phyloP scores from a whole-genome alignment of 2,329 filamentous ascomycete species.

The Acrodontium crateriforme region DNA sequence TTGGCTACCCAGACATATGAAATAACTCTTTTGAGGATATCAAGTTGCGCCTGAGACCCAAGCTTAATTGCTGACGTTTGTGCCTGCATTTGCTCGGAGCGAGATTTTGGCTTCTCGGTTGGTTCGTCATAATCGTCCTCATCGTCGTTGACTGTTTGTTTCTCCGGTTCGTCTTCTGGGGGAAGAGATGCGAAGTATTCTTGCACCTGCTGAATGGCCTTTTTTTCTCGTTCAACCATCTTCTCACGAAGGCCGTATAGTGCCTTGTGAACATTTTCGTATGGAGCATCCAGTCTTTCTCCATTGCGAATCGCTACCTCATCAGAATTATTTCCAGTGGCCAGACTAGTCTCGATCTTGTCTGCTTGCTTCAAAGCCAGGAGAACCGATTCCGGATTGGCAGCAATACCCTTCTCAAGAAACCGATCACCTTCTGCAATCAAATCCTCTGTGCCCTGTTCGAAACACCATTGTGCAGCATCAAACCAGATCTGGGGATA shows the following conservation, averaged over 20 bases:
- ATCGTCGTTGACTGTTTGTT: constrained; percentile 27
- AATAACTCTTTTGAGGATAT: constrained; percentile 67
- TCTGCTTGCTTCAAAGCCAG: constrained; percentile 83
- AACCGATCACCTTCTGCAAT: constrained; percentile 57
- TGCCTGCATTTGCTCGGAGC: constrained; percentile 37
- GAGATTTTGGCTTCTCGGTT: constrained; percentile 31
- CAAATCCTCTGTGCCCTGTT: constrained; percentile 50
- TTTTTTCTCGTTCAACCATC: constrained; percentile 50
- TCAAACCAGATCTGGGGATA: constrained; percentile 96
- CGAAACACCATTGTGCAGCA: constrained; percentile 81
- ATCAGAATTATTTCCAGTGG: constrained; percentile 56
- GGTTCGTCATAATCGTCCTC: constrained; percentile 40
- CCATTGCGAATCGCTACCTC: constrained; percentile 54
- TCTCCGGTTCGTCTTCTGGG: constrained; percentile 26
- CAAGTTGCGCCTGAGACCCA: constrained; percentile 57
- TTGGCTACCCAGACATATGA: constrained; percentile 92
- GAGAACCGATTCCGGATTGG: constrained; percentile 87
- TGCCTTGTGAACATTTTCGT: constrained; percentile 67
- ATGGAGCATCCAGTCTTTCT: constrained; percentile 66
- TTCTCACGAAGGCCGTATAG: constrained; percentile 79
- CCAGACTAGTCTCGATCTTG: constrained; percentile 64
- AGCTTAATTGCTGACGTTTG: constrained; percentile 47
- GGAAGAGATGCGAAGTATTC: constrained; percentile 37
- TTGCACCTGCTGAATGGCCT: constrained; percentile 42
- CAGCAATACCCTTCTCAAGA: constrained; percentile 65